Evolutionary conservation across 1,139 yeast genomes (phyloP).

Genomic region (Yamadazyma sp.): DNA sequence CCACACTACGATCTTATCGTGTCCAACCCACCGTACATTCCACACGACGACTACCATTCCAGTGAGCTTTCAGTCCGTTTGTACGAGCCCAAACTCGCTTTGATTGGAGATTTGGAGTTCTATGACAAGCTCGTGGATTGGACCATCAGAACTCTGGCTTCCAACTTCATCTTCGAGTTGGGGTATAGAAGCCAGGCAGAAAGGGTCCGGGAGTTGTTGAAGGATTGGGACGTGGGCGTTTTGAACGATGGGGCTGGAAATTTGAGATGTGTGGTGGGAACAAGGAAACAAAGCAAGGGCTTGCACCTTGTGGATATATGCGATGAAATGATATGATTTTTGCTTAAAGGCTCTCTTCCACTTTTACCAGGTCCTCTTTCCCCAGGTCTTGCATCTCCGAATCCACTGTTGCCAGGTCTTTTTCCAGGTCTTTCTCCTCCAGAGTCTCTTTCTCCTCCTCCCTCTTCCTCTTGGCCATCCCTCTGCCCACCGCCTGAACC

Average conservation of each 20-base stretch:
- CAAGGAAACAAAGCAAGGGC: slow-evolving; percentile 5
- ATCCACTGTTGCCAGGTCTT: no score
- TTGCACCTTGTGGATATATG: slow-evolving; percentile 3
- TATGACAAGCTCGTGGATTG: slow-evolving; percentile 56
- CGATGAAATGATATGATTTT: neutral
- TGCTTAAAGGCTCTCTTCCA: no score
- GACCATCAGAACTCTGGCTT: slow-evolving; percentile 33
- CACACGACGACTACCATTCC: slow-evolving; percentile 42
- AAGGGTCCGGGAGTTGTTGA: slow-evolving; percentile 18
- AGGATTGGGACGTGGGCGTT: slow-evolving; percentile 29
- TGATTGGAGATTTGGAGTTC: slow-evolving; percentile 74
- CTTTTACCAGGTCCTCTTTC: slow-evolving; percentile 1
- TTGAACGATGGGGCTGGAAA: slow-evolving; percentile 30
- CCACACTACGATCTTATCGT: slow-evolving; percentile 51
- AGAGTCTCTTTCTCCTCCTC: slow-evolving; percentile 15
- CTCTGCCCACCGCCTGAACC: slow-evolving; percentile 57
- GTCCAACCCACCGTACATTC: slow-evolving; percentile 91
- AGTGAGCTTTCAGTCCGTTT: slow-evolving; percentile 59
- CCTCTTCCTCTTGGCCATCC: slow-evolving; percentile 32
- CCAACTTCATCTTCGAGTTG: slow-evolving; percentile 44
- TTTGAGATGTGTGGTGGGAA: slow-evolving; percentile 41
- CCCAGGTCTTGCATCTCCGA: slow-evolving; percentile 4
- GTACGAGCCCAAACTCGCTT: slow-evolving; percentile 77
- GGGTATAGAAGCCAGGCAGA: slow-evolving; percentile 39
- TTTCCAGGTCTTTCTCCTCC: slow-evolving; percentile 1